Evolutionary conservation across 352 stramenopile genomes (phyloP), one percentile per base, ranked within the genome.

Genomic region (Thraustotheca clavata): DNA sequence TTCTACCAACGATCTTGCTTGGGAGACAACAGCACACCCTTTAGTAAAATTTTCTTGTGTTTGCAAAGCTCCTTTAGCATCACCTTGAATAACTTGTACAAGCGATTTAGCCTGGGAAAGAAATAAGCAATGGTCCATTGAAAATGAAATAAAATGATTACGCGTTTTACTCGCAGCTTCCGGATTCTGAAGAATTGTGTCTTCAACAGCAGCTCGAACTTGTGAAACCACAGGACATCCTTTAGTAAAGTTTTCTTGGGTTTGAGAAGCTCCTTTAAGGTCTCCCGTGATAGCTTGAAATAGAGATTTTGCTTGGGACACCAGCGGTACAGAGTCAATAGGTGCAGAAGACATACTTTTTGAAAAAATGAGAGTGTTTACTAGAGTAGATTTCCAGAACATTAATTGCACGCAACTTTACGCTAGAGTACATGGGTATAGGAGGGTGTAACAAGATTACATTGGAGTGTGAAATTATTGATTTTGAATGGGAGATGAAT

Each of bases 71-170:
- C 55, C 55, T 6, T 11, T 29, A 2, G 55, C 36, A 22, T 63
- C 55, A 41, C 55, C 55, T 22, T 27, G 7, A 14, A 63, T 29
- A 12, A 22, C 55, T 33, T 63, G 55, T 6, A 63, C 34, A 41
- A 63, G 35, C 11, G 55, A 63, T 33, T 63, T 63, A 29, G 55
- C 55, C 39, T 63, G 55, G 12, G 55, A 63, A 12, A 63, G 22
- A n/a, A 40, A 40, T 31, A 63, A 27, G 55, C 55, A 63, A 24
- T 63, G 55, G 36, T 63, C 55, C 27, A 63, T 40, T 2, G 55
- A 63, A 41, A 63, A 63, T 14, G 55, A 63, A 22, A 29, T 33
- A 63, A 63, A 63, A 29, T 63, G 55, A 27, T 57, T 49, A n/a
- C 39, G 55, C n/a, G 55, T 63, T 22, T 24, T 60, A 2, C 39